These are phyloP conservation scores for Chenopodium formosanum DNA, from an alignment of 148 eudicot species.

Conservation along the genomic window DNA sequence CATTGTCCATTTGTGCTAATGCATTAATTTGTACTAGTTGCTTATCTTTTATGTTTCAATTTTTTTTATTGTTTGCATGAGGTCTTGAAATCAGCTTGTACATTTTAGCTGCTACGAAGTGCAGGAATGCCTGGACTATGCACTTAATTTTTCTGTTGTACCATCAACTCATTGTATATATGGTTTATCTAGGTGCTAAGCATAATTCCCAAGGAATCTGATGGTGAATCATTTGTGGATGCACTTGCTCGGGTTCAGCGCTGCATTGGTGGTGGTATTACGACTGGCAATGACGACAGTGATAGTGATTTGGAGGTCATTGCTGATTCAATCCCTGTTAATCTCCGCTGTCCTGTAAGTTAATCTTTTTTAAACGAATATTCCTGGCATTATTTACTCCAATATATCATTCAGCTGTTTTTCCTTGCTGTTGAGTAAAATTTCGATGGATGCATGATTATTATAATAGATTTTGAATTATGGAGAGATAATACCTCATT, in stretches of 20 bases:
- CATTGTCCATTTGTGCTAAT: background rate
- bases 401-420: background rate
- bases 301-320: slow-evolving; percentile 94
- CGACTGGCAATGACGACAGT: slow-evolving; percentile 67
- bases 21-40: background rate
- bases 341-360: slow-evolving; percentile 95
- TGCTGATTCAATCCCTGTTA: slow-evolving; percentile 74
- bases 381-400: background rate
- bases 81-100: background rate
- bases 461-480: background rate
- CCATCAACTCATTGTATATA: background rate
- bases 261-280: slow-evolving; percentile 85
- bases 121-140: background rate
- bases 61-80: background rate
- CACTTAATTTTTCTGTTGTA: background rate
- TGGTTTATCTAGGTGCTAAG: slow-evolving; percentile 51
- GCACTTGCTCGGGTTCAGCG: slow-evolving; percentile 89
- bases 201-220: slow-evolving; percentile 67
- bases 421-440: background rate
- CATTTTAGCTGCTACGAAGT: background rate
- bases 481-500: background rate
- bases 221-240: slow-evolving; percentile 71
- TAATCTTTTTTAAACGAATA: background rate
- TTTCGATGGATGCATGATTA: background rate
- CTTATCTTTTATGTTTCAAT: background rate